Conservation (phyloP, 2,329 filamentous ascomycete species). For the Ophiocordyceps camponoti-floridani region DNA sequence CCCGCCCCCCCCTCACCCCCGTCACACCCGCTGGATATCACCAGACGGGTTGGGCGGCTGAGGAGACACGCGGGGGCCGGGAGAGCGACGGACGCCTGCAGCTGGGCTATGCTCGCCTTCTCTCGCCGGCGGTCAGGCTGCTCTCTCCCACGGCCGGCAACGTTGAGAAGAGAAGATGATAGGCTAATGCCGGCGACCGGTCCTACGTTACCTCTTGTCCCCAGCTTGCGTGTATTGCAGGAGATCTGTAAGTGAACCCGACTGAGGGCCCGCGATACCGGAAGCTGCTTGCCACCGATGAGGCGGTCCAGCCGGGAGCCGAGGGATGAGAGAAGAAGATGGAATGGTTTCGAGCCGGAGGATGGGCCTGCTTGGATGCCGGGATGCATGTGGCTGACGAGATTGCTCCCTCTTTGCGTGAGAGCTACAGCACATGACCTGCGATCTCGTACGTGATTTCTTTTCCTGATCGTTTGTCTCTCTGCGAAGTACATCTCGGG, state of each 20-base stretch:
- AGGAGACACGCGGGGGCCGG: neutral
- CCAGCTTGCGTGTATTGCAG: slow-evolving; percentile 76
- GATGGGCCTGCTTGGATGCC: neutral
- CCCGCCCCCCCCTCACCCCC: too few species aligned
- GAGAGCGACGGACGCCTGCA: slow-evolving; percentile 1
- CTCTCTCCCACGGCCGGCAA: neutral
- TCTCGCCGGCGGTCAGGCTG: neutral
- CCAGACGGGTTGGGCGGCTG: neutral
- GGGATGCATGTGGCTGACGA: slow-evolving; percentile 1
- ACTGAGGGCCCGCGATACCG: neutral
- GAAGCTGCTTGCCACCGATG: neutral
- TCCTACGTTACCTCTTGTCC: neutral
- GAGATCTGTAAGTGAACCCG: slow-evolving; percentile 57
- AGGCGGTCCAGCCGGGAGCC: neutral
- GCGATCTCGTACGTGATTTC: slow-evolving; percentile 57
- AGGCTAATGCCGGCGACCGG: slow-evolving; percentile 1
- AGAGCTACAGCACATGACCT: slow-evolving; percentile 63
- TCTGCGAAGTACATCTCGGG: neutral
- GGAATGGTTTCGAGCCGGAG: neutral
- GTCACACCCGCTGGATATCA: neutral
- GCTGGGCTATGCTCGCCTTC: neutral
- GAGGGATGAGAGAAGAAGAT: neutral
- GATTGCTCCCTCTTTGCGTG: slow-evolving; percentile 5
- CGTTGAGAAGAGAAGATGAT: neutral
- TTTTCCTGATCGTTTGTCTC: neutral